Evolutionary conservation across 208 protist species (phyloP).

Genomic region (Crithidia bombi): DNA sequence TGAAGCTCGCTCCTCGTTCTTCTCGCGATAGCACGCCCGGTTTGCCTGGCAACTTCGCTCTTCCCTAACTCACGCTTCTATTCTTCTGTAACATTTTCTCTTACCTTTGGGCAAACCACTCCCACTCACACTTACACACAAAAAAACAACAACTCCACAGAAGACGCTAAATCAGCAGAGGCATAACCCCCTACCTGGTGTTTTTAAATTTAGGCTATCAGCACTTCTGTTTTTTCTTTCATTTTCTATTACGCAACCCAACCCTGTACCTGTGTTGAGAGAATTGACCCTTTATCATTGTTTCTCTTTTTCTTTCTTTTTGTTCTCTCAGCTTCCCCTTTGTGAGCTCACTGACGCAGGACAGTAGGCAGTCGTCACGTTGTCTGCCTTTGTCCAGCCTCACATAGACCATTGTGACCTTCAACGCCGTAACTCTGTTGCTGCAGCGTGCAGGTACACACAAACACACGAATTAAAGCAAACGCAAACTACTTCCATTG

Average conservation of each 20-base stretch:
- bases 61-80: no score
- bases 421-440: no score
- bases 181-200: not conserved
- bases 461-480: not conserved
- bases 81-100: no score
- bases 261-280: conserved; percentile 16
- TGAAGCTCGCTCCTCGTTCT: no score
- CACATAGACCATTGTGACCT: not conserved
- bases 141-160: not conserved
- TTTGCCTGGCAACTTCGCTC: no score
- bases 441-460: no score
- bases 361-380: not conserved
- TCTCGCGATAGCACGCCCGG: no score
- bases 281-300: conserved; percentile 2
- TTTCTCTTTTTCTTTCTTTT: not conserved
- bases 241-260: conserved; percentile 17
- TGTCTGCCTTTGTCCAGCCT: not conserved
- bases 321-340: not conserved
- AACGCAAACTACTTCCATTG: not conserved
- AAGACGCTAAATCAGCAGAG: no score
- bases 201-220: not conserved
- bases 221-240: conserved; percentile 4
- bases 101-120: not conserved
- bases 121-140: not conserved
- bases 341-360: not conserved